A percentile compares a stretch with the other conserved stretches of the same genome.
phyloP scores from a whole-genome alignment of 352 stramenopile species.

The Globisporangium cylindrosporum region DNA sequence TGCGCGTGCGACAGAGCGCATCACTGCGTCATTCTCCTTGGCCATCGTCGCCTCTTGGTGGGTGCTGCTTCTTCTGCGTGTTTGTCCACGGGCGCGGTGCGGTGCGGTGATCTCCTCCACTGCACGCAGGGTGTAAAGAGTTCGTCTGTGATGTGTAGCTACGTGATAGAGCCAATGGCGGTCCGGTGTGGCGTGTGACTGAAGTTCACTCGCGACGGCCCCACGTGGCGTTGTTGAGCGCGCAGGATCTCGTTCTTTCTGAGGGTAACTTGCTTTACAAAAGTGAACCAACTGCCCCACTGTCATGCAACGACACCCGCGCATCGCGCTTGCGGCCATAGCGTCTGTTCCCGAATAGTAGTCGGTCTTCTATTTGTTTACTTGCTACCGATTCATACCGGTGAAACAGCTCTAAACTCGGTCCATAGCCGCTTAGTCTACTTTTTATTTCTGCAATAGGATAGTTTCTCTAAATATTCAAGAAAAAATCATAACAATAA shows the following conservation, averaged over 20 bases:
- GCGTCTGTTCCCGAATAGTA: no score
- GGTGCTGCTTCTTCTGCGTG: neutral
- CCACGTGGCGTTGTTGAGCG: neutral
- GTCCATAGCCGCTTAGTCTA: no score
- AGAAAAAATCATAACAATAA: no score
- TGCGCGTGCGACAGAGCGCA: neutral
- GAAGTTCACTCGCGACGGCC: neutral
- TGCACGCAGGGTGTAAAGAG: neutral
- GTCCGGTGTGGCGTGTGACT: neutral
- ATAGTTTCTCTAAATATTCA: no score
- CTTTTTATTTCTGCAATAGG: no score
- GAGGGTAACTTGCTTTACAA: neutral
- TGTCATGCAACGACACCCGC: neutral
- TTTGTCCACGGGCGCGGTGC: neutral
- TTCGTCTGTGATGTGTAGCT: neutral
- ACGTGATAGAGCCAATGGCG: neutral
- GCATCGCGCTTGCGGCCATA: no score
- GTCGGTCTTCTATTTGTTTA: no score
- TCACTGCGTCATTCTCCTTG: neutral
- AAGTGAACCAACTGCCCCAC: neutral
- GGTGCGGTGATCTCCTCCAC: neutral
- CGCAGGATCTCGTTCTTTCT: neutral
- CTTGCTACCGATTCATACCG: no score
- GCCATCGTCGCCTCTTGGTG: neutral
- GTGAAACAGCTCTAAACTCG: no score